These are phyloP conservation scores for Friedmanniomyces endolithicus DNA, from an alignment of 495 filamentous ascomycete species.

Conservation along the genomic window DNA sequence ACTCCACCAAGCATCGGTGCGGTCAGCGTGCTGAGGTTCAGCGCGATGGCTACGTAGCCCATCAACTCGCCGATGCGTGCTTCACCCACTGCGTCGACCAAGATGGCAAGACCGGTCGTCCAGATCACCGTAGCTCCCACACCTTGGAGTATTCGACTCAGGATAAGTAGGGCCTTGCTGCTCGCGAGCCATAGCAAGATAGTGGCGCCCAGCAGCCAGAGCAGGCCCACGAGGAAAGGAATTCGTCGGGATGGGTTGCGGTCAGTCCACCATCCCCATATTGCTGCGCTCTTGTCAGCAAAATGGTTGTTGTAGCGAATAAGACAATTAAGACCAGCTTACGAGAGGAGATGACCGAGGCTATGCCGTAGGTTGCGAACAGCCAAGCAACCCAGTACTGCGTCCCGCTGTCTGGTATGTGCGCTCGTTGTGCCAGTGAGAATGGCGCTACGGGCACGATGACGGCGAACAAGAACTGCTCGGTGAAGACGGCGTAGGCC, in stretches of 20 bases:
- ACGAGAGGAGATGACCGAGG: conserved; percentile 48
- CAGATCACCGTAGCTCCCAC: conserved; percentile 64
- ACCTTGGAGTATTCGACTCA: conserved; percentile 64
- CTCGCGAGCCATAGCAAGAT: conserved; percentile 31
- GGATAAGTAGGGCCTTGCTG: conserved; percentile 49
- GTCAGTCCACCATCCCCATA: conserved; percentile 43
- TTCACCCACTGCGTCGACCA: conserved; percentile 65
- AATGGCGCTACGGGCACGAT: conserved; percentile 76
- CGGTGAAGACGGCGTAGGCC: background rate
- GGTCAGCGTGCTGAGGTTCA: conserved; percentile 53
- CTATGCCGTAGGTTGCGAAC: conserved; percentile 61
- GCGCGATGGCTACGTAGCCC: conserved; percentile 57
- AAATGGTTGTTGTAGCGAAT: background rate
- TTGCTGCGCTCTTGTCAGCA: background rate
- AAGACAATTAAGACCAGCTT: background rate
- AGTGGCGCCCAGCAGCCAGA: conserved; percentile 56
- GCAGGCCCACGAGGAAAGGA: conserved; percentile 57
- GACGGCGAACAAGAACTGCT: conserved; percentile 56
- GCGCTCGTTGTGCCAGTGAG: conserved; percentile 34
- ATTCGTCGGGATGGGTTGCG: conserved; percentile 52
- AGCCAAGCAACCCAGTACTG: conserved; percentile 67
- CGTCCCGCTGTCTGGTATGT: conserved; percentile 25
- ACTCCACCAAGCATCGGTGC: conserved; percentile 67
- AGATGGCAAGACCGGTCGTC: conserved; percentile 58
- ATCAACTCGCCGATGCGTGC: conserved; percentile 54